A percentile compares a stretch with the other conserved stretches of the same genome.
phyloP scores from a whole-genome alignment of 495 filamentous ascomycete genomes.

The Opeltia flavorubescens region DNA sequence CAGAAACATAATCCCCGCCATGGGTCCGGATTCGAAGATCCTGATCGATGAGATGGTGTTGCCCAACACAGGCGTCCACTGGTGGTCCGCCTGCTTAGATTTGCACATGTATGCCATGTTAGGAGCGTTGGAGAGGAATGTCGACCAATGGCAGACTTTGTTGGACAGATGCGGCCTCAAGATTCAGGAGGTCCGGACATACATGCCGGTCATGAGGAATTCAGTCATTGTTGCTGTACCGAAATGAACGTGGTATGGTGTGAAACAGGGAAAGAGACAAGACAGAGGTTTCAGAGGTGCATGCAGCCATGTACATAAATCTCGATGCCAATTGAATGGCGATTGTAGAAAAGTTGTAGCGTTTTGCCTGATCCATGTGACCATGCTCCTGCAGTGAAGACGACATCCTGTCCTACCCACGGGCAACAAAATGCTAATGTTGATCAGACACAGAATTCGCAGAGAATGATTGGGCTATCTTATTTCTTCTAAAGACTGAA shows the following conservation, averaged over 20 bases:
- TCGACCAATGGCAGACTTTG: background rate
- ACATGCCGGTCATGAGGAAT: background rate
- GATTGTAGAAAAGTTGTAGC: no score
- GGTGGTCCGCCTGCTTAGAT: constrained; percentile 3
- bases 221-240: background rate
- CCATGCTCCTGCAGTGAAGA: no score
- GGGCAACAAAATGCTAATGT: no score
- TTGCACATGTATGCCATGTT: constrained; percentile 5
- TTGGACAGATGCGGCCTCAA: background rate
- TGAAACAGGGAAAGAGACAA: no score
- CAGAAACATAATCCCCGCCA: constrained; percentile 19
- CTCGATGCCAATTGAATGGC: no score
- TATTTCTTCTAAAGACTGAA: no score
- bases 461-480: no score
- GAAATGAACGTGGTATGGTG: background rate
- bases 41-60: constrained; percentile 34
- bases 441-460: no score
- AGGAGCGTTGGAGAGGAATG: background rate
- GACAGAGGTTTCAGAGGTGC: no score
- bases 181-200: constrained; percentile 1
- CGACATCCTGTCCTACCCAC: no score
- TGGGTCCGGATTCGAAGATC: constrained; percentile 25
- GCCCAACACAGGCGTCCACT: constrained; percentile 9
- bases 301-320: no score
- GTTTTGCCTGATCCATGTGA: no score